Base-by-base conservation (phyloP, 495 filamentous ascomycete species). In the Achaetomiella virescens region DNA sequence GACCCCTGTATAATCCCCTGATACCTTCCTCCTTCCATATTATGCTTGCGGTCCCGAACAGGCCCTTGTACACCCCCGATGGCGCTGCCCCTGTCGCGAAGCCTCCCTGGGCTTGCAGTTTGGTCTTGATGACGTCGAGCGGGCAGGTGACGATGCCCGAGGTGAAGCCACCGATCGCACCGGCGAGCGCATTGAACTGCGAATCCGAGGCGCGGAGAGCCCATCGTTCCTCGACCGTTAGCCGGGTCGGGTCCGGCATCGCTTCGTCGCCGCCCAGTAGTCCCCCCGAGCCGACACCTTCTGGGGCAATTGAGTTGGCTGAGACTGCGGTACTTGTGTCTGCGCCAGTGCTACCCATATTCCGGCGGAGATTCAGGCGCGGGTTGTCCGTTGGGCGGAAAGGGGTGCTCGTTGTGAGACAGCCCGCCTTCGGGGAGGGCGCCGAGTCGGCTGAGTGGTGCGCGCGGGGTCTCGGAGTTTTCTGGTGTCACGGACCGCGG, bases 61-160 rank as follows among this genome's bases (percentile, higher is more conserved):
- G 78, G 6, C 93, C 93, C 53, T 84, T 79, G 69, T 97, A 99
- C 33, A 90, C 69, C 74, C 77, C 77, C 72, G 45, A 63, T 75
- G 58, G 67, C 72, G 15, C 1, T 54, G 61, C 72, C 68, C 75
- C 71, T 69, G 61, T 20, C 66, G 63, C 67, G 70, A 79, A 91
- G 85, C 88, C 88, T 54, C 91, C 91, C 68, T 97, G 95, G 31
- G 92, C 95, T 70, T 99, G 93, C 48, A 99, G 72, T 69, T 96
- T 97, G 43, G 93, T 99, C 75, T 99, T 99, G 66, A 99, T 97
- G 48, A 99, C 93, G 78, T 99, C 93, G 51, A 99, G 82, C 18
- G 93, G 93, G 66, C 93, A 99, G 41, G 93, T 97, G 59, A 97
- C 90, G 38, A 97, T 81, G 8, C 93, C 93, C 5, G 91, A 95